These are phyloP conservation scores for Neonectria ditissima DNA, from an alignment of 2,329 filamentous ascomycete species.

Conservation along the genomic window DNA sequence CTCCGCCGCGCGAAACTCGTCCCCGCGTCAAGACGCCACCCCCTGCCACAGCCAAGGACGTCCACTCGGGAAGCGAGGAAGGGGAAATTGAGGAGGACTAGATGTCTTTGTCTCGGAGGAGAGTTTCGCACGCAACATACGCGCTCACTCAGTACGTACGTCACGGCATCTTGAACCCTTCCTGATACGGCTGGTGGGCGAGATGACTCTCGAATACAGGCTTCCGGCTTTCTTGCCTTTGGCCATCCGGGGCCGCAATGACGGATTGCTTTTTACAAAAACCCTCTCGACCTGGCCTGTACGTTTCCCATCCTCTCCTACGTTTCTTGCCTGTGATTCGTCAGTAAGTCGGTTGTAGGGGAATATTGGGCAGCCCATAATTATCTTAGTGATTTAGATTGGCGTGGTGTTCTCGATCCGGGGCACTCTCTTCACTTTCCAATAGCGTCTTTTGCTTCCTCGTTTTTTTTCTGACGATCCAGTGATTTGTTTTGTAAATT, in stretches of 20 bases:
- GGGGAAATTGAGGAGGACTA: slow-evolving; percentile 94
- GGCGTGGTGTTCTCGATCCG: slow-evolving; percentile 2
- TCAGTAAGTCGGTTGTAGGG: slow-evolving; percentile 29
- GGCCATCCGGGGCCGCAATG: slow-evolving; percentile 32
- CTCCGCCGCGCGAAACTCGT: slow-evolving; percentile 67
- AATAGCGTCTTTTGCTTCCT: neutral
- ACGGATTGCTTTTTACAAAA: slow-evolving; percentile 27
- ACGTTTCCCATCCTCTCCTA: slow-evolving; percentile 39
- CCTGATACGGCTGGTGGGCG: slow-evolving; percentile 39
- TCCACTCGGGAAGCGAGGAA: slow-evolving; percentile 86
- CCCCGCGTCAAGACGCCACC: slow-evolving; percentile 69
- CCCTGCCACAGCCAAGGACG: slow-evolving; percentile 58
- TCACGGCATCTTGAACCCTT: slow-evolving; percentile 43
- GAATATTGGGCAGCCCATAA: slow-evolving; percentile 19
- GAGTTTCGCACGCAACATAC: slow-evolving; percentile 24
- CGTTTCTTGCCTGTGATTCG: slow-evolving; percentile 36
- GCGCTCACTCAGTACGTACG: slow-evolving; percentile 44
- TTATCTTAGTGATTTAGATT: slow-evolving; percentile 23
- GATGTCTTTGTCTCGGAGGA: slow-evolving; percentile 18
- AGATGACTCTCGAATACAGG: slow-evolving; percentile 48
- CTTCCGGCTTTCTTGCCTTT: slow-evolving; percentile 26
- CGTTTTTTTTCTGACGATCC: slow-evolving; percentile 22
- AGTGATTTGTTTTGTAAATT: slow-evolving; percentile 33
- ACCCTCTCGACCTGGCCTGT: slow-evolving; percentile 33
- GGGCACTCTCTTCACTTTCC: slow-evolving; percentile 21